Evolutionary conservation across 2,329 filamentous ascomycete species (phyloP), one percentile per base, ranked within the genome.

Genomic region (Alternaria sp.): DNA sequence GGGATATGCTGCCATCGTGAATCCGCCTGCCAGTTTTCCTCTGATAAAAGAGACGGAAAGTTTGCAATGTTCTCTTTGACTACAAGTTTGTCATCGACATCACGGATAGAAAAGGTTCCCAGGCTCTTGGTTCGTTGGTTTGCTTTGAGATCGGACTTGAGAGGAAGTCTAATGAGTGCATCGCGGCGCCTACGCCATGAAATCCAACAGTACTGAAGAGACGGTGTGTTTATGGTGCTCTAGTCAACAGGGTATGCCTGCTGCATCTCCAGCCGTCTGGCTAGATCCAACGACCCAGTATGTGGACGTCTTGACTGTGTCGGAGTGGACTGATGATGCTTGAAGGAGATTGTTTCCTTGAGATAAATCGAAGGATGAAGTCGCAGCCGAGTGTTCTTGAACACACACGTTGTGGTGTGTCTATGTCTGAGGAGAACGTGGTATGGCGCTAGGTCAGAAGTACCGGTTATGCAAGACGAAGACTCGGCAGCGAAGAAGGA

Each of bases 1-100:
- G 36, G 57, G 41, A 60, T 64, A 61, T 56, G 59, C 45, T 20
- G 66, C 65, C 74, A 78, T 77, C 2, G 28, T 53, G 25, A 20
- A 14, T 61, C 66, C 59, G 55, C 46, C 36, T 28, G 54, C 30
- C 43, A 18, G n/a, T 27, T 30, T 16, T 28, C 5, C 40, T 62
- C 14, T 46, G 25, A 46, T 27, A 22, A 18, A 20, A 14, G 18
- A 43, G 27, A 43, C n/a, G 10, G 9, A 12, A 25, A 36, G 5
- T 18, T 25, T 54, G 16, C 36, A 27, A 18, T 34, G 10, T 50
- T 27, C 10, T 28, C 10, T 16, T 20, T 18, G 16, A 22, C n/a
- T 16, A 30, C 5, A 3, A 38, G 10, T 16, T n/a, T 41, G 45
- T 57, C 22, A 41, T 51, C 20, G 14, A 28, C 52, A 40, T 57